Base-by-base conservation (phyloP, 1,284 basidiomycete species). In the Ustilago nuda region DNA sequence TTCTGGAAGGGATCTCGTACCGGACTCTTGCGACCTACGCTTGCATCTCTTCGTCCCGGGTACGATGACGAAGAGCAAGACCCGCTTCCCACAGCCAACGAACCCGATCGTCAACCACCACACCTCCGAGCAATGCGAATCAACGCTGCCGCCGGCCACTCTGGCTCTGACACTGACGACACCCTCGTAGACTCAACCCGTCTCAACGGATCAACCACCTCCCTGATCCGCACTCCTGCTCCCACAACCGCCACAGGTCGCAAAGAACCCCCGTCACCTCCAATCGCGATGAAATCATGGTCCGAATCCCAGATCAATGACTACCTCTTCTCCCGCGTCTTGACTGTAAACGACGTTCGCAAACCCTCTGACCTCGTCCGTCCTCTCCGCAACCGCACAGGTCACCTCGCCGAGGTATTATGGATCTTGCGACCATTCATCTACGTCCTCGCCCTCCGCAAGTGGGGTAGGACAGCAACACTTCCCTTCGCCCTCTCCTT, bases 241-340 rank as follows among this genome's bases (percentile, higher is more conserved):
- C 15, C 54, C 35, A 30, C 36, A 9, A 17, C 57, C 12, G 3
- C 36, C 13, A 41, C 61, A n/a, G 12, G 36, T 19, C 56, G 57
- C 32, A 76, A 69, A 43, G 48, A 58, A n/a, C 65, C 53, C 1
- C 52, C 67, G 15, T 67, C 75, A 43, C 67, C 67, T 1, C 54
- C 71, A 0, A 45, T 59, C n/a, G 35, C 36, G 13, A 66, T 70
- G 57, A 64, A 79, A 52, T 72, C 78, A 4, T 79, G 76, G 75
- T 80, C 81, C 17, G 78, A 81, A 54, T 70, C 74, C 43, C 78
- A 84, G 54, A 74, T 82, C 50, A 82, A 85, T 60, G 82, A 83
- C 56, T 84, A 83, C 56, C 74, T 85, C 15, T 72, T 84, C 48
- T 77, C 78, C 8, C 72, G 78, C 33, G 82, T 82, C 1, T 67